Evolutionary conservation across 2,329 filamentous ascomycete species (phyloP).

Genomic region (Pochonia chlamydosporia): DNA sequence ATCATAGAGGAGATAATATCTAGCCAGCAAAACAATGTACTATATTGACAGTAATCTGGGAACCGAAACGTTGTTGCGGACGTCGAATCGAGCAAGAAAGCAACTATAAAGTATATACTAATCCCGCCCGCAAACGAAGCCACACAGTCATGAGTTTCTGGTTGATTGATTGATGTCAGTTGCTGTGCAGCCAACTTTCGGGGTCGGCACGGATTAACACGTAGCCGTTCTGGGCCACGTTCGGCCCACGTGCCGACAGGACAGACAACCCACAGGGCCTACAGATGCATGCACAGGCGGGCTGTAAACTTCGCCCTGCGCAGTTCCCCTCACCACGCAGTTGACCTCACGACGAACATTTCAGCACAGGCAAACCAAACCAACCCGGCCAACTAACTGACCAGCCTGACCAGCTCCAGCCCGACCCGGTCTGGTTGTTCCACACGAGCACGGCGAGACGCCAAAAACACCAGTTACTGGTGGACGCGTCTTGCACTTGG

Average conservation of each 20-base stretch:
- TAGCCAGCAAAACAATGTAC: neutral
- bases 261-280: neutral
- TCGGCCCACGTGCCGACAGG: too few species aligned
- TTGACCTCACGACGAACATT: constrained; percentile 36
- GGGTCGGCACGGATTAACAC: constrained; percentile 7
- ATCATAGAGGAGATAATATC: neutral
- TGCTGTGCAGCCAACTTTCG: too few species aligned
- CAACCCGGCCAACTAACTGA: too few species aligned
- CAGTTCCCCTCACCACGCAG: constrained; percentile 28
- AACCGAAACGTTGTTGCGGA: too few species aligned
- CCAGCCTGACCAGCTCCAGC: neutral
- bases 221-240: too few species aligned
- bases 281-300: constrained; percentile 3
- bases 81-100: too few species aligned
- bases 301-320: constrained; percentile 20
- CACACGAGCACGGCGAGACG: constrained; percentile 2
- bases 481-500: neutral
- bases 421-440: neutral
- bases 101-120: too few species aligned
- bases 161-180: too few species aligned
- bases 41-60: neutral
- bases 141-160: too few species aligned
- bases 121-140: too few species aligned
- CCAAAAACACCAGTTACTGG: neutral
- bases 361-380: constrained; percentile 32